Base-by-base conservation (phyloP, 2,329 filamentous ascomycete genomes). In the Cladosporium phlei region DNA sequence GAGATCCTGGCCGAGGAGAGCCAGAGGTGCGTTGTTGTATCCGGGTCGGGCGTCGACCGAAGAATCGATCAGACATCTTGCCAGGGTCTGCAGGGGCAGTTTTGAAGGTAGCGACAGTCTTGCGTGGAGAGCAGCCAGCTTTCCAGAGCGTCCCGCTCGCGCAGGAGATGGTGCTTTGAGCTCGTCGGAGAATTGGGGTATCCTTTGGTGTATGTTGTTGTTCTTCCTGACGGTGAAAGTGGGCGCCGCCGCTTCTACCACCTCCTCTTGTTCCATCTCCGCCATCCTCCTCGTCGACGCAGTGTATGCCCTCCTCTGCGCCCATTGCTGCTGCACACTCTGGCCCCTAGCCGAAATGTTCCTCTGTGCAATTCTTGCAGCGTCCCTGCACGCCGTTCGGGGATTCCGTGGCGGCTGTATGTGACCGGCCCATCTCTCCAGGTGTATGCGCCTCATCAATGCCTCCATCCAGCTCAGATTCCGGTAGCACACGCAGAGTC, bases 51-150 rank as follows among this genome's bases (percentile, higher is more conserved):
- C 66, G 66, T 97, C 91, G 51, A 91, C 91, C 16, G 90, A 90
- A 24, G 83, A 73, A 66, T 95, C 86, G 60, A 97, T 79, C 52
- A 98, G 81, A 45, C 88, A 82, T 51, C 91, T 82, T 51, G 88
- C 90, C 55, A 98, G 80, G 4, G 87, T 91, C 71, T 93, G 78
- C 50, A 95, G 70, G 27, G 93, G 91, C 53, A 97, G 78, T 69
- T 85, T 86, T 52, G 79, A 77, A 19, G 90, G 84, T 47, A 98
- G 81, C 30, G 82, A 81, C 52, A 98, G 79, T 67, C 93, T 86
- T 59, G 90, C 88, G 68, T 96, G 90, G 35, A 98, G 80, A 55
- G 93, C 90, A 54, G 89, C 83, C 58, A 98, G 85, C 73, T 96
- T 97, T 21, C 89, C 83, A 37, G 91, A 97, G 55, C 74, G 68